A percentile compares a stretch with the other conserved stretches of the same genome.
These are phyloP conservation scores for Fusarium brevicatenulatum DNA, from an alignment of 2,329 filamentous ascomycete genomes.

Conservation along the genomic window DNA sequence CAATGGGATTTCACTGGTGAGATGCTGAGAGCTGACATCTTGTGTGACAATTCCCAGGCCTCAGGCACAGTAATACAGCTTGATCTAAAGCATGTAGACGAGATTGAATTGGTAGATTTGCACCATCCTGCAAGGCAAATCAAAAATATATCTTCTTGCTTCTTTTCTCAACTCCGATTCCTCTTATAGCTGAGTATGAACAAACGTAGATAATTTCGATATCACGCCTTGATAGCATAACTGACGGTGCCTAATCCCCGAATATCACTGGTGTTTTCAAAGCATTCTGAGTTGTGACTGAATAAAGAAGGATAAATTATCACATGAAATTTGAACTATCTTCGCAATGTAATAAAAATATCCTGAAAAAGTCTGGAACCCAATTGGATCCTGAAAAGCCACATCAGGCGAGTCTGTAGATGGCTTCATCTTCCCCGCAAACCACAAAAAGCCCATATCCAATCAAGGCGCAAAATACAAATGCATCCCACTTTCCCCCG, in stretches of 20 bases:
- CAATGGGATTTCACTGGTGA: background rate
- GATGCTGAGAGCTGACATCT: background rate
- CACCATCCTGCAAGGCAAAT: too few species aligned
- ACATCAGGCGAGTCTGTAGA: background rate
- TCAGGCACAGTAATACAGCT: background rate
- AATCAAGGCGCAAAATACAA: background rate
- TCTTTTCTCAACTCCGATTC: background rate
- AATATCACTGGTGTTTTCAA: too few species aligned
- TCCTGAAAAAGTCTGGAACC: background rate
- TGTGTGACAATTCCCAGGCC: background rate
- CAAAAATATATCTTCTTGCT: background rate
- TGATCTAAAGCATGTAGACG: background rate
- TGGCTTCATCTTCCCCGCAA: conserved; percentile 13
- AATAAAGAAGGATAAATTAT: background rate
- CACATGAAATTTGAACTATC: background rate
- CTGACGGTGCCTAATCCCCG: background rate
- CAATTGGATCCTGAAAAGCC: background rate
- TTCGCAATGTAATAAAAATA: background rate
- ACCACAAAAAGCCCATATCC: background rate
- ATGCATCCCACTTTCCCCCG: background rate
- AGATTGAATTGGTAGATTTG: background rate
- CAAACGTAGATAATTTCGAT: background rate
- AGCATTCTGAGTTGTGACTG: background rate
- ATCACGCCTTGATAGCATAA: background rate
- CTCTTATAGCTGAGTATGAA: background rate